Percentiles rank a stretch among this genome's conserved stretches.
phyloP scores from a whole-genome alignment of 1,284 basidiomycete species.

The Fistulinella cinereoalba region DNA sequence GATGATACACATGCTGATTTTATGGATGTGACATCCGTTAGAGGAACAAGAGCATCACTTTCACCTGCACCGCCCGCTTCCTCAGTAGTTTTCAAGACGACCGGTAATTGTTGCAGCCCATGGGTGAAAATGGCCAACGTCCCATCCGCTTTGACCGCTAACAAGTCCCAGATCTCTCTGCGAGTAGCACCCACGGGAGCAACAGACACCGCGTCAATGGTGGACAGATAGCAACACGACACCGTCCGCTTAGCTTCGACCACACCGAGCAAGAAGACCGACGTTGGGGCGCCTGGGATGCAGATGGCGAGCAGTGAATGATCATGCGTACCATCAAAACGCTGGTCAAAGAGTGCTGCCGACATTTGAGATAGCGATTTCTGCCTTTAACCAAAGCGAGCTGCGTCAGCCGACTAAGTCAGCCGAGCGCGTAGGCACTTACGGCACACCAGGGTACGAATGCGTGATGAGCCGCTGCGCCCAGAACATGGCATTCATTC shows the following conservation, averaged over 20 bases:
- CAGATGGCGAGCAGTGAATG: slow-evolving; percentile 59
- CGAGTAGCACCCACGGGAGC: slow-evolving; percentile 63
- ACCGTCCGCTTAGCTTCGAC: slow-evolving; percentile 38
- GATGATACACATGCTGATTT: slow-evolving; percentile 44
- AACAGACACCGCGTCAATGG: slow-evolving; percentile 50
- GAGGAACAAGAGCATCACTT: slow-evolving; percentile 12
- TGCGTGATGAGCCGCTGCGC: slow-evolving; percentile 57
- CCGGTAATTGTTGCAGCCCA: slow-evolving; percentile 50
- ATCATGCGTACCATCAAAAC: slow-evolving; percentile 53
- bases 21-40: slow-evolving; percentile 37
- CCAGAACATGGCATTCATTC: slow-evolving; percentile 69
- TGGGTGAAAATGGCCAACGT: slow-evolving; percentile 58
- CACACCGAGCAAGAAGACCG: slow-evolving; percentile 47
- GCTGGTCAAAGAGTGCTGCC: slow-evolving; percentile 61
- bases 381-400: slow-evolving; percentile 10
- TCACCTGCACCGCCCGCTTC: slow-evolving; percentile 14
- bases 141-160: slow-evolving; percentile 58
- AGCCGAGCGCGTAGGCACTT: no score
- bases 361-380: slow-evolving; percentile 39
- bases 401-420: no score
- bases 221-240: slow-evolving; percentile 39
- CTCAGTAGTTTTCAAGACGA: slow-evolving; percentile 29
- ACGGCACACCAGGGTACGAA: slow-evolving; percentile 51
- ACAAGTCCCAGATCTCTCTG: slow-evolving; percentile 59
- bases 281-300: slow-evolving; percentile 47